Base-by-base conservation (phyloP, 1,139 yeast genomes). In the Zygosaccharomyces pseudobailii region DNA sequence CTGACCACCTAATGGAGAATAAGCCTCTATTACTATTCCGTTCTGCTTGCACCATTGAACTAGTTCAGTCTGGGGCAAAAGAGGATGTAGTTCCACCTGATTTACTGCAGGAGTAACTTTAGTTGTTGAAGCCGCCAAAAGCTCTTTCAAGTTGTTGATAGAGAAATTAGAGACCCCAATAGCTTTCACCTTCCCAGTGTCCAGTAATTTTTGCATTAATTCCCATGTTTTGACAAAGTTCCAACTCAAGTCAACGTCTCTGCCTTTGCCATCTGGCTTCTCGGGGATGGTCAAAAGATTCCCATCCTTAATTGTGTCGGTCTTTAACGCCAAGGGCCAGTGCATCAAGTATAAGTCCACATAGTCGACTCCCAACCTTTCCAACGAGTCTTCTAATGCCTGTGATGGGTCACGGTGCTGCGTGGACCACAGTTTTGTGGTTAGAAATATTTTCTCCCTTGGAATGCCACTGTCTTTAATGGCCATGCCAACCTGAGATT, bases 131-230 rank as follows among this genome's bases (percentile, higher is more conserved):
- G 76, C 73, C 30, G 69, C 69, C 52, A 84, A 70, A 47, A 87
- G 71, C 33, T 69, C 72, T 55, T 79, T 70, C 49, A 87, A 65
- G 54, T 77, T 72, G 36, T 71, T 70, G 35, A 75, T 67, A 17
- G 87, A 79, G 67, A 80, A 83, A 72, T 87, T 87, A 45, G 90
- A 84, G 39, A 87, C 87, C 61, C 96, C 96, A 59, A 87, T 75
- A 34, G 92, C 78, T 65, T 74, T 80, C 42, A 79, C 71, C 68
- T 83, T 80, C 39, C 82, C 84, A 43, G 81, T 69, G 39, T 65
- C 65, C 56, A 79, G 73, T 49, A 86, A 69, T 53, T 77, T 72
- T 70, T 87, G 92, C 71, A 87, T 72, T 47, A 71, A 69, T 64
- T 78, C 79, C 80, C 87, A 88, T 44, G 95, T 81, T 62, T 85